Evolutionary conservation across 2,329 filamentous ascomycete species (phyloP).

Genomic region (Periglandula ipomoeae): DNA sequence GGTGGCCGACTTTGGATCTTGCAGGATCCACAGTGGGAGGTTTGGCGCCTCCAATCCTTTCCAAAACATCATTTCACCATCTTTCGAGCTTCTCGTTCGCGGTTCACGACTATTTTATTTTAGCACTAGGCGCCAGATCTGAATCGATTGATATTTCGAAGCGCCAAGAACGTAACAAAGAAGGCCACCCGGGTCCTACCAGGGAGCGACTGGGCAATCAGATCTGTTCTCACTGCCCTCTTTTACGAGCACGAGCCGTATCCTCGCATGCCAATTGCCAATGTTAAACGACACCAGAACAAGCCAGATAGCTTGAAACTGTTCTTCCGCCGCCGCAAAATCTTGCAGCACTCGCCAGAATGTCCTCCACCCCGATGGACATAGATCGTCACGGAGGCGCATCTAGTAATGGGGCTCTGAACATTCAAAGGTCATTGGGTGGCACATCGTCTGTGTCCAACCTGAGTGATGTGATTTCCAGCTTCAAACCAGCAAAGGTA

Average conservation of each 20-base stretch:
- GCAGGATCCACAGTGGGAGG: too few relatives aligned
- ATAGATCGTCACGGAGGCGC: constrained; percentile 36
- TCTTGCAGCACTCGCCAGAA: constrained; percentile 13
- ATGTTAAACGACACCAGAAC: neutral
- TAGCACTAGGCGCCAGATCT: too few relatives aligned
- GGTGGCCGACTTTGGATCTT: too few relatives aligned
- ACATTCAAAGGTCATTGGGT: constrained; percentile 40
- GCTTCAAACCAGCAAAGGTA: constrained; percentile 75
- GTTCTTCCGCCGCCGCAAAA: neutral
- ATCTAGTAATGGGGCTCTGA: constrained; percentile 35
- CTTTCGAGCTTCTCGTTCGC: too few relatives aligned
- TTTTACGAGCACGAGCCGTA: neutral
- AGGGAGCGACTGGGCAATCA: too few relatives aligned
- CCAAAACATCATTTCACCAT: too few relatives aligned
- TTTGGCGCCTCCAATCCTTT: too few relatives aligned
- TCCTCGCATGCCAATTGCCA: neutral
- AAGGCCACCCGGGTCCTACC: too few relatives aligned
- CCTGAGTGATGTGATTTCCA: constrained; percentile 67
- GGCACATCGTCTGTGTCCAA: constrained; percentile 46
- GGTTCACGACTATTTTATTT: too few relatives aligned
- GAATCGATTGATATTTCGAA: too few relatives aligned
- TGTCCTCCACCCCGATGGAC: constrained; percentile 50
- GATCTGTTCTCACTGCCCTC: neutral
- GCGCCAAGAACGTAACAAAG: too few relatives aligned
- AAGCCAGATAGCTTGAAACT: neutral